Conservation (phyloP, 495 filamentous ascomycete species). For the Sphaerosporella brunnea region DNA sequence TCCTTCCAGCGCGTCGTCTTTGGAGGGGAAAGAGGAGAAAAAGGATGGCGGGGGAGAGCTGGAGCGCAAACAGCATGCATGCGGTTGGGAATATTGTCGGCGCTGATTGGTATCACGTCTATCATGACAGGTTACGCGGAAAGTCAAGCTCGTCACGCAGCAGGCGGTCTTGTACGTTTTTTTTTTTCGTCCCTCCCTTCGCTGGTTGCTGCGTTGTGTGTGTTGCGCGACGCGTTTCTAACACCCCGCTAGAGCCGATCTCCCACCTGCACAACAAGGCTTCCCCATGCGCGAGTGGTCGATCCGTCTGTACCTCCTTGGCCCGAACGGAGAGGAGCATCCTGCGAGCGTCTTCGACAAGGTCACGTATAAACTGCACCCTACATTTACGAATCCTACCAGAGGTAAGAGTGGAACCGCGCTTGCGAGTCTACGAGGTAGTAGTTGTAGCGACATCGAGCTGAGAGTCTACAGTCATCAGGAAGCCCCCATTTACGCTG, state of each 20-base stretch:
- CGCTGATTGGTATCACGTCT: no score
- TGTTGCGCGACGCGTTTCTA: conserved; percentile 5
- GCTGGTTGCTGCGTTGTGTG: conserved; percentile 8
- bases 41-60: no score
- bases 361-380: conserved; percentile 79
- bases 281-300: conserved; percentile 76
- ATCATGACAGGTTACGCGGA: conserved; percentile 55
- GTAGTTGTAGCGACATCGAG: no score
- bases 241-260: conserved; percentile 10
- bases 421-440: no score
- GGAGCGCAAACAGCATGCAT: no score
- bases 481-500: conserved; percentile 72
- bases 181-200: no score
- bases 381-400: conserved; percentile 65
- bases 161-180: conserved; percentile 63
- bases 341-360: conserved; percentile 76
- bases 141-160: conserved; percentile 78
- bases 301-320: conserved; percentile 43
- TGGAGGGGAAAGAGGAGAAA: no score
- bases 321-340: conserved; percentile 46
- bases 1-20: no score
- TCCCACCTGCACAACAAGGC: conserved; percentile 54
- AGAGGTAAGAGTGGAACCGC: no score
- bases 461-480: conserved; percentile 39
- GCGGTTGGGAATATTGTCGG: no score